A percentile compares a stretch with the other conserved stretches of the same genome.
Evolutionary conservation across 805 yeast genomes (phyloP).

Genomic region (Trichomonascus vanleenenianus): DNA sequence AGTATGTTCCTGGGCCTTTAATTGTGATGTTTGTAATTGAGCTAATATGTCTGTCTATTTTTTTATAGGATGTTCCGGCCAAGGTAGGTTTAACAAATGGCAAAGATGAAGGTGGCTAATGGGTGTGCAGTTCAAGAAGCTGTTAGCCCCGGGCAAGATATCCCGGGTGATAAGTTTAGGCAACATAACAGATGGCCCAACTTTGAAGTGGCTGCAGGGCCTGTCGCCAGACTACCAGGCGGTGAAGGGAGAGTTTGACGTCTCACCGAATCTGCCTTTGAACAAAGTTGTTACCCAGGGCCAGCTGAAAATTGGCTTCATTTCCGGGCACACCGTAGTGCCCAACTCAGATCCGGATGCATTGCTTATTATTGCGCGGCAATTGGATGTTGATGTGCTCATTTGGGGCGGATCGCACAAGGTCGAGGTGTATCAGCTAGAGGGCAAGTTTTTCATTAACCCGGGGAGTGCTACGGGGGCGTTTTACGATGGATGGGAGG

Average conservation of each 20-base stretch:
- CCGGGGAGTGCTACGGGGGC: constrained; percentile 99
- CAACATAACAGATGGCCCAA: constrained; percentile 59
- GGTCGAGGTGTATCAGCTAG: constrained; percentile 88
- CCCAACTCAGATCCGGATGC: constrained; percentile 87
- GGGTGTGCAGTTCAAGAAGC: constrained; percentile 51
- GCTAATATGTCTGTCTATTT: constrained; percentile 10
- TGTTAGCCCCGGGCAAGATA: constrained; percentile 78
- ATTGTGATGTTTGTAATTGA: too few species aligned
- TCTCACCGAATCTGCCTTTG: constrained; percentile 40
- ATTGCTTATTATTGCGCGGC: constrained; percentile 72
- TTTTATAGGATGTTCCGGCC: constrained; percentile 36
- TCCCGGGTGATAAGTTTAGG: constrained; percentile 82
- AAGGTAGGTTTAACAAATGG: constrained; percentile 27
- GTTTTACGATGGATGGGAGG: constrained; percentile 55
- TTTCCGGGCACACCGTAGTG: constrained; percentile 74
- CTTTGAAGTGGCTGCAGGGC: constrained; percentile 54
- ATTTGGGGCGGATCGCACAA: constrained; percentile 91
- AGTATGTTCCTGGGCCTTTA: too few species aligned
- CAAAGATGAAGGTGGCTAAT: constrained; percentile 5
- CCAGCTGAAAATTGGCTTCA: constrained; percentile 69
- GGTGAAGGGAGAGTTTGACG: constrained; percentile 81
- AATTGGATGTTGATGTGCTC: constrained; percentile 83
- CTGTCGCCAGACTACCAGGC: constrained; percentile 66
- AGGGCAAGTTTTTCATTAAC: constrained; percentile 87
- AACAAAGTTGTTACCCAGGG: constrained; percentile 62